Evolutionary conservation across 768 basidiomycete genomes (phyloP).

Genomic region (Kwoniella dendrophila): DNA sequence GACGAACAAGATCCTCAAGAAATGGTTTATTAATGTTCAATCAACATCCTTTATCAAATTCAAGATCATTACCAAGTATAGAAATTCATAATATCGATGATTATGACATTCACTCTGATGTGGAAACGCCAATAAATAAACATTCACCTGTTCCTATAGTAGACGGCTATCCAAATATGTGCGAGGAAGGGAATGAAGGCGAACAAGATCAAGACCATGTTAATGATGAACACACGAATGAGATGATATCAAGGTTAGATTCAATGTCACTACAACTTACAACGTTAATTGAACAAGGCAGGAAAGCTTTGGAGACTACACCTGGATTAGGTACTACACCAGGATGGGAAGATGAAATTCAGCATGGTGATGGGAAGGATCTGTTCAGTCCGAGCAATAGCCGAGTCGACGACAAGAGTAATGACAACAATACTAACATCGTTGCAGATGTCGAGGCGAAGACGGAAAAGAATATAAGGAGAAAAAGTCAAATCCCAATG

Average conservation of each 20-base stretch:
- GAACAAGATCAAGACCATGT: too few relatives aligned
- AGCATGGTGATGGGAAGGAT: background rate
- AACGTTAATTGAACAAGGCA: constrained; percentile 20
- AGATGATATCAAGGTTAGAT: constrained; percentile 21
- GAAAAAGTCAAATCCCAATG: constrained; percentile 13
- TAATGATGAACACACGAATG: constrained; percentile 13
- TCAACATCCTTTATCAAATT: constrained; percentile 1
- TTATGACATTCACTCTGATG: background rate
- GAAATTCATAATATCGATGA: constrained; percentile 7
- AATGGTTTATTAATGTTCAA: background rate
- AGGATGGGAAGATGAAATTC: constrained; percentile 10
- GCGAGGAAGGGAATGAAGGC: background rate
- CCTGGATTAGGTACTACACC: constrained; percentile 6
- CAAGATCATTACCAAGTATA: constrained; percentile 5
- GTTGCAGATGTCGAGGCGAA: background rate
- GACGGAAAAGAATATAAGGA: constrained; percentile 8
- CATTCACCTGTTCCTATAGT: background rate
- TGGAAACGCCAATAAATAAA: background rate
- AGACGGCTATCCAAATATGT: background rate
- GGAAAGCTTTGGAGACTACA: constrained; percentile 20
- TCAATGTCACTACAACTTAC: constrained; percentile 18
- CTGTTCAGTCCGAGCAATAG: background rate
- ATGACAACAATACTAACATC: background rate
- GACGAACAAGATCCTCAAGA: background rate
- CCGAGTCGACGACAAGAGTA: background rate